A percentile compares a stretch with the other conserved stretches of the same genome.
Evolutionary conservation across 805 yeast species (phyloP).

Genomic region (Wickerhamiella allomyrinae): DNA sequence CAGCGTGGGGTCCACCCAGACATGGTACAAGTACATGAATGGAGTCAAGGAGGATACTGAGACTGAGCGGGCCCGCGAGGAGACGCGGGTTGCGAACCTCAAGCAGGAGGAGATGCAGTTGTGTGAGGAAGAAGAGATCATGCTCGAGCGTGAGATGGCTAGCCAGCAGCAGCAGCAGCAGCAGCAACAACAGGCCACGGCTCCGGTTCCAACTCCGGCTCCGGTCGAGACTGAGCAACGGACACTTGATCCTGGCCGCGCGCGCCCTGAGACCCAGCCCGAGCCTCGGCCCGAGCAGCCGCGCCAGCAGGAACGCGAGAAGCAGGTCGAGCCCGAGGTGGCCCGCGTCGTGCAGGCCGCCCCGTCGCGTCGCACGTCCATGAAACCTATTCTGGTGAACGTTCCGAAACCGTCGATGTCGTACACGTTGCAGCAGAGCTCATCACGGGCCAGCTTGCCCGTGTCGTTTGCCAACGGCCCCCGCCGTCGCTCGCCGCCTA

Average conservation of each 20-base stretch:
- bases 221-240: neutral
- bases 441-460: neutral
- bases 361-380: neutral
- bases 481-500: neutral
- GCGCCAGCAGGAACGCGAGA: neutral
- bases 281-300: slow-evolving; percentile 7
- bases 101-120: neutral
- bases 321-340: neutral
- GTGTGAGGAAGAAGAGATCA: slow-evolving; percentile 1
- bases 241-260: slow-evolving; percentile 10
- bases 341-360: neutral
- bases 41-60: slow-evolving; percentile 9
- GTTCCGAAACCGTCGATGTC: neutral
- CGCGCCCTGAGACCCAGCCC: slow-evolving; percentile 4
- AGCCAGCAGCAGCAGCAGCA: neutral
- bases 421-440: neutral
- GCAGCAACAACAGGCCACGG: neutral
- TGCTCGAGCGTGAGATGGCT: neutral
- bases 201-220: too few species aligned
- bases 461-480: too few species aligned
- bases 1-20: slow-evolving; percentile 8
- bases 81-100: slow-evolving; percentile 2
- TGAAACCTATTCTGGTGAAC: neutral
- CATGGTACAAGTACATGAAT: slow-evolving; percentile 9
- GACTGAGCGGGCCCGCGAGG: neutral